Evolutionary conservation across 2,329 filamentous ascomycete genomes (phyloP).

Genomic region (Ophiocordyceps robertsii): DNA sequence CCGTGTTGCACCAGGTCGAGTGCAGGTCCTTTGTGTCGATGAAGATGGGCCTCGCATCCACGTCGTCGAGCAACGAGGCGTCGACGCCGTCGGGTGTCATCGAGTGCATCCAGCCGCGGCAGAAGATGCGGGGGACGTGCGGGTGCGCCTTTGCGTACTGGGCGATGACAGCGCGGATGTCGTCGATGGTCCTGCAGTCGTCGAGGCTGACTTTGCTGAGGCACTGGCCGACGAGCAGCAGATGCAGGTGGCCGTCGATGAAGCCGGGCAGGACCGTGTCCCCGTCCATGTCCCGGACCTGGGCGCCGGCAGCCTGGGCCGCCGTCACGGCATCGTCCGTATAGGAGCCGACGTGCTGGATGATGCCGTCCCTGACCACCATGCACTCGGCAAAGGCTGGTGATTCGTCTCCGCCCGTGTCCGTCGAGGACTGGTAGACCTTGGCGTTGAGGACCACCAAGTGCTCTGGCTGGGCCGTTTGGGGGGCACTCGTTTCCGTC

Average conservation of each 20-base stretch:
- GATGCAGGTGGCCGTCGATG: constrained; percentile 44
- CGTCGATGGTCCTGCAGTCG: constrained; percentile 31
- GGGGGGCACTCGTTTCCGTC: too few relatives aligned
- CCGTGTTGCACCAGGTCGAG: constrained; percentile 41
- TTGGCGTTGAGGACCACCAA: too few relatives aligned
- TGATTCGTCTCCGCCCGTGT: too few relatives aligned
- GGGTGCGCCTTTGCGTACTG: constrained; percentile 32
- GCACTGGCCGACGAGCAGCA: constrained; percentile 39
- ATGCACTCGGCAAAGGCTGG: constrained; percentile 11
- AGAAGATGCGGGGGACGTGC: constrained; percentile 33
- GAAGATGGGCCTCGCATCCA: constrained; percentile 40
- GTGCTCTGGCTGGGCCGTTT: too few relatives aligned
- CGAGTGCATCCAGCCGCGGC: constrained; percentile 41
- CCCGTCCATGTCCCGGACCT: constrained; percentile 14
- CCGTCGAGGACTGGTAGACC: too few relatives aligned
- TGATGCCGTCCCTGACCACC: constrained; percentile 18
- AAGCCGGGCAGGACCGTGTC: constrained; percentile 37
- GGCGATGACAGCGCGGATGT: constrained; percentile 33
- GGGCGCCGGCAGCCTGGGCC: constrained; percentile 11
- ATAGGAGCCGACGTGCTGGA: constrained; percentile 19
- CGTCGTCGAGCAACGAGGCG: constrained; percentile 30
- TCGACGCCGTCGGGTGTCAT: constrained; percentile 31
- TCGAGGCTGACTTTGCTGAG: constrained; percentile 36
- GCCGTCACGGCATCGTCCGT: constrained; percentile 9
- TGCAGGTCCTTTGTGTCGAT: constrained; percentile 44